Percentiles rank a stretch among this genome's conserved stretches.
phyloP scores from a whole-genome alignment of 345 rosid species.

The Cardamine resedifolia region DNA sequence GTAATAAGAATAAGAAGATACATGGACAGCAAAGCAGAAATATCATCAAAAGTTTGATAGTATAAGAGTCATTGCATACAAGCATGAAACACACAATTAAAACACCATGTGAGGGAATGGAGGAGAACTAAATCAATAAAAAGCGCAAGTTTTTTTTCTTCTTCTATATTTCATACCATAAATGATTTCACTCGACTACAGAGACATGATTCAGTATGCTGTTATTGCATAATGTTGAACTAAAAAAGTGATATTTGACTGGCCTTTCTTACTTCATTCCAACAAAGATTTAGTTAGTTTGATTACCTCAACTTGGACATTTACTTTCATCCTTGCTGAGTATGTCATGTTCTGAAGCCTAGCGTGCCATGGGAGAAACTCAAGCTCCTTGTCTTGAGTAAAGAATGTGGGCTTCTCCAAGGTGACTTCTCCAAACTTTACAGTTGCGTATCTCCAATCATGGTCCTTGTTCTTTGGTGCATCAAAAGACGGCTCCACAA shows the following conservation, averaged over 20 bases:
- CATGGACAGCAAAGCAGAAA: conserved; percentile 18
- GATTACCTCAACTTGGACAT: conserved; percentile 67
- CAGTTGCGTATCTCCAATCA: conserved; percentile 59
- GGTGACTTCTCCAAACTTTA: conserved; percentile 63
- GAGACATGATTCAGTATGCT: neutral
- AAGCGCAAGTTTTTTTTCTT: neutral
- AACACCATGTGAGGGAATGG: neutral
- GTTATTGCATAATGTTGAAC: neutral
- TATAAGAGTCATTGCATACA: neutral
- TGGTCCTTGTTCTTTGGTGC: conserved; percentile 65
- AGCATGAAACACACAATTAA: neutral
- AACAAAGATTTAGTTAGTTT: neutral
- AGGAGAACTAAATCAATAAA: neutral
- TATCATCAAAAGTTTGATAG: conserved; percentile 2
- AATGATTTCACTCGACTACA: neutral
- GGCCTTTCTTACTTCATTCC: neutral
- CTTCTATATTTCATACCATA: neutral
- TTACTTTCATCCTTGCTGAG: conserved; percentile 64
- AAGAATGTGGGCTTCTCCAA: conserved; percentile 58
- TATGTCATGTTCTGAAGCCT: conserved; percentile 96
- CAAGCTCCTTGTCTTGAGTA: conserved; percentile 41
- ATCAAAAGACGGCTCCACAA: conserved; percentile 67
- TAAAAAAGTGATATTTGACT: neutral
- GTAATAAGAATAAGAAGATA: conserved; percentile 8
- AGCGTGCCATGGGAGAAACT: conserved; percentile 69